These are phyloP conservation scores for Lepidium sativum DNA, from an alignment of 345 rosid genomes.

Conservation along the genomic window DNA sequence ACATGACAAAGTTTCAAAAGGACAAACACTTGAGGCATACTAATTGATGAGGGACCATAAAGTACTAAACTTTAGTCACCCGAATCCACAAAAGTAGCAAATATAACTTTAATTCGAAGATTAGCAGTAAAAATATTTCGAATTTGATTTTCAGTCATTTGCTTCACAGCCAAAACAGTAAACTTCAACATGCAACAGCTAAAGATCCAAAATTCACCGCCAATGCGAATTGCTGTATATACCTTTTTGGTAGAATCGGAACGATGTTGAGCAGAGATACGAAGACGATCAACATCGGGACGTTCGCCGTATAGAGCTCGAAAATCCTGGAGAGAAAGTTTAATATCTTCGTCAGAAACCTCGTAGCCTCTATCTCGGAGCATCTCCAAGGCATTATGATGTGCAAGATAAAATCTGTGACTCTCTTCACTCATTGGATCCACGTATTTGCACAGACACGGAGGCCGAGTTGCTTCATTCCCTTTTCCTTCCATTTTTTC, in stretches of 20 bases:
- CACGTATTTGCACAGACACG: slow-evolving; percentile 44
- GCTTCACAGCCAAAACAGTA: slow-evolving; percentile 7
- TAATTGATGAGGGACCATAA: background rate
- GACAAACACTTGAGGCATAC: background rate
- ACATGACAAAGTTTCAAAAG: background rate
- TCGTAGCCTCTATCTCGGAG: slow-evolving; percentile 71
- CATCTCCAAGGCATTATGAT: slow-evolving; percentile 76
- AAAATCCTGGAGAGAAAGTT: slow-evolving; percentile 58
- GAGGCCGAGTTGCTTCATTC: slow-evolving; percentile 11
- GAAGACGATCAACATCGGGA: slow-evolving; percentile 64
- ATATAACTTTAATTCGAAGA: background rate
- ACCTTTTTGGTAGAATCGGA: slow-evolving; percentile 62
- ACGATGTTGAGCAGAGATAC: slow-evolving; percentile 39
- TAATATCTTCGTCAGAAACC: slow-evolving; percentile 50
- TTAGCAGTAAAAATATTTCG: background rate
- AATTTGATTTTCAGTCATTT: background rate
- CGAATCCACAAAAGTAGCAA: background rate
- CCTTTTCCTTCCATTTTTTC: slow-evolving; percentile 23
- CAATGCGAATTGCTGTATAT: background rate
- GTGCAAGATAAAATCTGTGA: slow-evolving; percentile 62
- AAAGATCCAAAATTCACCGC: background rate
- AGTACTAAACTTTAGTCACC: background rate
- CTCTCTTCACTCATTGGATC: slow-evolving; percentile 60
- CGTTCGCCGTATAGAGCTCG: slow-evolving; percentile 42
- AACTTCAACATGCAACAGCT: slow-evolving; percentile 9